Base-by-base conservation (phyloP, 441 rosid species). In the Mallotus japonicus region DNA sequence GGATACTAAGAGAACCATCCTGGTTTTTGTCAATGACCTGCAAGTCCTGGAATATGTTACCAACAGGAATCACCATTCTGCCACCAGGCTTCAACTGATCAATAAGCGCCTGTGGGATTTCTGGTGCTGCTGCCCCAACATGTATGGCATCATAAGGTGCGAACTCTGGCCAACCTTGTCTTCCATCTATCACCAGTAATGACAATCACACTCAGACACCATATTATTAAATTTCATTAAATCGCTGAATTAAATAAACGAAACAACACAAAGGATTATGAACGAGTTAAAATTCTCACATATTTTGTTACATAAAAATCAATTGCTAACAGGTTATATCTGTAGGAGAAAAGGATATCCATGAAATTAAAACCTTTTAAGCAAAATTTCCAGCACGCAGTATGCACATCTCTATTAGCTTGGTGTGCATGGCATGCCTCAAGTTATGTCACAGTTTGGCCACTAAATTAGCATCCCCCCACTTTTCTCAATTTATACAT, bases 11-110 rank as follows among this genome's bases (percentile, higher is more conserved):
- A 13, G 90, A 85, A 70, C 99, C 97, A 78, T 91, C 95, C 68
- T 79, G 72, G 37, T 76, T 80, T 83, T 95, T 95, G 50, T 87
- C 92, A n/a, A 92, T 81, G 7, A 95, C 92, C 79, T 88, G 81
- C 80, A 92, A 70, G 69, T 89, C 97, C 78, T 92, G 97, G 69
- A 86, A 88, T 51, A 90, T 73, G 59, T 88, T 85, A 40, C 97
- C 97, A 13, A 92, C 99, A 0, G 98, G 99, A 65, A 95, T 95
- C 75, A 95, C 98, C 90, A 95, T 84, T 75, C 96, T 80, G 60
- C 99, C 98, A 59, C 99, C 97, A 0, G 99, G 96, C 82, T 92
- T 95, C 83, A 92, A 71, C 69, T 95, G 97, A 62, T 95, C 92
- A 44, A 92, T 78, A 51, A 95, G 93, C 19, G 96, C 74, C 76